Conservation (phyloP, 208 protist genomes). For the Blechomonas ayalai region DNA sequence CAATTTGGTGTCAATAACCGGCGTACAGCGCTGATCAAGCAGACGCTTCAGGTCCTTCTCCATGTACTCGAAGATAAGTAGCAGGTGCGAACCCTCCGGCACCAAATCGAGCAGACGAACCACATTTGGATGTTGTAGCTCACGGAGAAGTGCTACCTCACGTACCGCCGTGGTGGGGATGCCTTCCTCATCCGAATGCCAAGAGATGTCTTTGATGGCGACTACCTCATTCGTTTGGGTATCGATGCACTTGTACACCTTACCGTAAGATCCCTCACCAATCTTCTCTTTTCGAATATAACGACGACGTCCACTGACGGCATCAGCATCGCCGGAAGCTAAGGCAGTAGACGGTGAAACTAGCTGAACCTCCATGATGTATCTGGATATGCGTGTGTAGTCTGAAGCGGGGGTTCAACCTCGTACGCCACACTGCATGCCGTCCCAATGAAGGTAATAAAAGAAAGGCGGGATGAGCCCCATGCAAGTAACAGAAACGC, state of each 20-base stretch:
- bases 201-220: constrained; percentile 76
- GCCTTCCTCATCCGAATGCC: constrained; percentile 77
- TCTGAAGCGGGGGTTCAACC: no score
- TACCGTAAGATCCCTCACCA: constrained; percentile 96
- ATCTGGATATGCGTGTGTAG: no score
- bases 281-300: constrained; percentile 92
- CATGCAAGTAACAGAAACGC: no score
- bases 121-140: constrained; percentile 88
- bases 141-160: constrained; percentile 89
- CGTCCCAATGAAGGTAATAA: no score
- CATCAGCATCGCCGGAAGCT: not conserved
- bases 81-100: constrained; percentile 88
- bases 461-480: no score
- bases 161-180: constrained; percentile 89
- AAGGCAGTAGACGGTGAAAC: no score
- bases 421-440: no score
- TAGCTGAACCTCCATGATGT: no score
- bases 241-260: constrained; percentile 94
- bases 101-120: constrained; percentile 94
- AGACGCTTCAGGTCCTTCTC: constrained; percentile 95
- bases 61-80: constrained; percentile 97
- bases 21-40: constrained; percentile 68
- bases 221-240: constrained; percentile 46
- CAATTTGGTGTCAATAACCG: constrained; percentile 47
- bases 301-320: constrained; percentile 16